Evolutionary conservation across 345 rosid genomes (phyloP).

Genomic region (Luvunga scandens): DNA sequence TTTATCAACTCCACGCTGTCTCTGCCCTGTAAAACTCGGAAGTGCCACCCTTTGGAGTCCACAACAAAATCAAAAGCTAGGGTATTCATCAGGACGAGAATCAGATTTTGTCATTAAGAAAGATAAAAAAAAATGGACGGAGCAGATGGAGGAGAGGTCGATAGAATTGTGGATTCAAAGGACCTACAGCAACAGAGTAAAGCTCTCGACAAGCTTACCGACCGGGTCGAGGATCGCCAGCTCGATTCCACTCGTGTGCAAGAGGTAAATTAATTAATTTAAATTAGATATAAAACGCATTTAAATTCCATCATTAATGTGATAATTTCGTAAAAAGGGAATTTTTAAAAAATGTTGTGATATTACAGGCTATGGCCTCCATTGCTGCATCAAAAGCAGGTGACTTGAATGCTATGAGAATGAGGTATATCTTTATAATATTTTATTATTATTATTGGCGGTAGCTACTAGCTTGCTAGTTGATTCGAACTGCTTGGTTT

Average conservation of each 20-base stretch:
- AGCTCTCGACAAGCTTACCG: slow-evolving; percentile 95
- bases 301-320: neutral
- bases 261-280: slow-evolving; percentile 40
- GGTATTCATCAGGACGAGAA: slow-evolving; percentile 17
- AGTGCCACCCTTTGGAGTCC: neutral
- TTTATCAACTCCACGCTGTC: neutral
- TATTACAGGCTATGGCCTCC: slow-evolving; percentile 90
- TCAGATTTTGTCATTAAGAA: neutral
- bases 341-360: no score
- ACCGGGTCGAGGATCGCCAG: slow-evolving; percentile 98
- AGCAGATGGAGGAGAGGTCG: slow-evolving; percentile 61
- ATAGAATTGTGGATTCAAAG: slow-evolving; percentile 69
- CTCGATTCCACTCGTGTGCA: slow-evolving; percentile 93
- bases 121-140: slow-evolving; percentile 55
- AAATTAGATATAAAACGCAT: neutral
- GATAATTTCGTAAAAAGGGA: neutral
- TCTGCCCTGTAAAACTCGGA: neutral
- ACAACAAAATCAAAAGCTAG: neutral
- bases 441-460: neutral
- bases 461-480: neutral
- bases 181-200: slow-evolving; percentile 98
- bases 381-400: slow-evolving; percentile 84
- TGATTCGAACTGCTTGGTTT: neutral
- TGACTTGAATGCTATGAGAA: slow-evolving; percentile 77
- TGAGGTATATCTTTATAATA: slow-evolving; percentile 44